These are phyloP conservation scores for Starmerella potacharoeniae DNA, from an alignment of 805 yeast genomes.

Conservation along the genomic window DNA sequence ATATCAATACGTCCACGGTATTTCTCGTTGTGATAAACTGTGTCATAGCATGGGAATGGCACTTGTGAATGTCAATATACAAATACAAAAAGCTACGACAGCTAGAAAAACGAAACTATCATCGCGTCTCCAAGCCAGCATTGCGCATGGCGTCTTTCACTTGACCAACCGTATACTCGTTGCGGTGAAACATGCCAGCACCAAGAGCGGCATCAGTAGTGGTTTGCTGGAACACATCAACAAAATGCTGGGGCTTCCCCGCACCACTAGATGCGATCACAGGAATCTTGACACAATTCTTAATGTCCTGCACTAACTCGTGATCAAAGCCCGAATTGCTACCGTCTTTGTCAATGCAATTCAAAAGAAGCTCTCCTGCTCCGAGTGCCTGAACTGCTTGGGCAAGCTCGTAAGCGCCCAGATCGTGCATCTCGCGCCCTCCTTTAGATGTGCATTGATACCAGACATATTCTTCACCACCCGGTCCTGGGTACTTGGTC, in stretches of 20 bases:
- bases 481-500: constrained; percentile 64
- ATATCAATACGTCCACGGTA: too few relatives aligned
- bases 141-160: constrained; percentile 59
- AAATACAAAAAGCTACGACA: too few relatives aligned
- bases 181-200: constrained; percentile 97
- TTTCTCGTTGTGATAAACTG: too few relatives aligned
- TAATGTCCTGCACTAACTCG: constrained; percentile 71
- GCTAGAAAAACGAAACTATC: too few relatives aligned
- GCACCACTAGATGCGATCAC: constrained; percentile 98
- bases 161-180: constrained; percentile 75
- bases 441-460: constrained; percentile 95
- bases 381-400: constrained; percentile 85
- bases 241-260: constrained; percentile 83
- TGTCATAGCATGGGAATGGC: too few relatives aligned
- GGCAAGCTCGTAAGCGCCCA: constrained; percentile 86
- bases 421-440: constrained; percentile 79
- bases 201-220: constrained; percentile 94
- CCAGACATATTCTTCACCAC: constrained; percentile 82
- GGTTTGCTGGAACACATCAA: constrained; percentile 72
- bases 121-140: constrained; percentile 35
- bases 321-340: constrained; percentile 88
- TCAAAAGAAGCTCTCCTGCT: constrained; percentile 87
- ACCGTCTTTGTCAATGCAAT: constrained; percentile 96
- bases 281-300: constrained; percentile 68
- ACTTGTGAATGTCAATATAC: too few relatives aligned